These are phyloP conservation scores for Mycena latifolia DNA, from an alignment of 768 basidiomycete species.

Conservation along the genomic window DNA sequence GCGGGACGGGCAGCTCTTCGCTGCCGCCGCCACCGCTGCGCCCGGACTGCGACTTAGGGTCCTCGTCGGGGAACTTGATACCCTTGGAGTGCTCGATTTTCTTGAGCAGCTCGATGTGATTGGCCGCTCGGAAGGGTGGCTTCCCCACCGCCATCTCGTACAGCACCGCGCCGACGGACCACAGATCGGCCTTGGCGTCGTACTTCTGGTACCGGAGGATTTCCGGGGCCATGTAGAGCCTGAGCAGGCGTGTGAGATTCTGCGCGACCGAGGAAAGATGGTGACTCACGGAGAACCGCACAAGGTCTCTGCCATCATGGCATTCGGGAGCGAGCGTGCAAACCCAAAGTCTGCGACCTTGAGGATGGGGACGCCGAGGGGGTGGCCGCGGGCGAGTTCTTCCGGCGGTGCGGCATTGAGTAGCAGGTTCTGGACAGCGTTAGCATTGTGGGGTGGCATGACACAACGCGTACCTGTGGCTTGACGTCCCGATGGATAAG, in stretches of 20 bases:
- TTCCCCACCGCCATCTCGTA: slow-evolving; percentile 96
- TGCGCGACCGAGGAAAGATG: background rate
- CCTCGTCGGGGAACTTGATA: slow-evolving; percentile 95
- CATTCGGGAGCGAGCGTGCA: slow-evolving; percentile 90
- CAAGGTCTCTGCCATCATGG: slow-evolving; percentile 96
- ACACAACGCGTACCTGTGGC: too few relatives aligned
- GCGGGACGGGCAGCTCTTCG: slow-evolving; percentile 67
- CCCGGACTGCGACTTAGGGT: slow-evolving; percentile 60
- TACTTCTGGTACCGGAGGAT: slow-evolving; percentile 98
- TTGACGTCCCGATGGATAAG: slow-evolving; percentile 98
- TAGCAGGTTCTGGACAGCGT: slow-evolving; percentile 95
- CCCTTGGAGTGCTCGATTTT: slow-evolving; percentile 94
- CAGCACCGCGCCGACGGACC: slow-evolving; percentile 97
- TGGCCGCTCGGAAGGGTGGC: slow-evolving; percentile 95
- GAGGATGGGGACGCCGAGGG: slow-evolving; percentile 91
- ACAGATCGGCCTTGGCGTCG: slow-evolving; percentile 97
- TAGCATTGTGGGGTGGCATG: too few relatives aligned
- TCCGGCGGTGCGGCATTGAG: slow-evolving; percentile 84
- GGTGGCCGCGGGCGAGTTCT: slow-evolving; percentile 90
- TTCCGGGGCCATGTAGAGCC: slow-evolving; percentile 99
- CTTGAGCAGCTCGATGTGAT: slow-evolving; percentile 95
- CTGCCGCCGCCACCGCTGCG: slow-evolving; percentile 55
- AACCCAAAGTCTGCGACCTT: slow-evolving; percentile 99
- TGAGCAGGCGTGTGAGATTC: slow-evolving; percentile 42
- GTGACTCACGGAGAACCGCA: slow-evolving; percentile 95